Evolutionary conservation across 192 early-diverging fungal genomes (phyloP).

Genomic region (Linderina pennispora): DNA sequence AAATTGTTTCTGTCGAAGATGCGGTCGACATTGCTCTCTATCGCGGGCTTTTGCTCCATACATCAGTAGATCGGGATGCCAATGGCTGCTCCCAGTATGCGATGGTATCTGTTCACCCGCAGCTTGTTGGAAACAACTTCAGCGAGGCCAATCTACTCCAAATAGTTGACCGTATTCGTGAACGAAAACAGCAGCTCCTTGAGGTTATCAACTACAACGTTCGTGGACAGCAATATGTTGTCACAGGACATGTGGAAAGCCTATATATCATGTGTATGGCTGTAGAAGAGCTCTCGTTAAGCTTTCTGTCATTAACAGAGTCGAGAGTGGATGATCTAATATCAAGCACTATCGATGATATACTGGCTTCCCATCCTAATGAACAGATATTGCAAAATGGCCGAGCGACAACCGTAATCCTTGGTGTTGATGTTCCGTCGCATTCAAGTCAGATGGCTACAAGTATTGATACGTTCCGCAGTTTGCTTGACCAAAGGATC

Average conservation of each 20-base stretch:
- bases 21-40: constrained; percentile 87
- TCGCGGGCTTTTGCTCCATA: constrained; percentile 91
- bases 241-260: constrained; percentile 75
- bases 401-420: too few species aligned
- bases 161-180: constrained; percentile 65
- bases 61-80: constrained; percentile 72
- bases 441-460: constrained; percentile 79
- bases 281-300: too few species aligned
- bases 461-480: constrained; percentile 84
- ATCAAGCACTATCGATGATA: too few species aligned
- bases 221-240: constrained; percentile 87
- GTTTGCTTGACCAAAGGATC: too few species aligned
- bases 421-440: constrained; percentile 90
- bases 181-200: constrained; percentile 63
- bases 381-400: too few species aligned
- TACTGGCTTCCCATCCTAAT: too few species aligned
- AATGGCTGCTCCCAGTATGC: constrained; percentile 79
- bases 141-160: constrained; percentile 62
- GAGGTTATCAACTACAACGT: constrained; percentile 94
- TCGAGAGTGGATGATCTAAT: too few species aligned
- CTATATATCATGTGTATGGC: too few species aligned
- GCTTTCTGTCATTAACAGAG: too few species aligned
- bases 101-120: constrained; percentile 87
- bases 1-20: constrained; percentile 69
- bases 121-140: constrained; percentile 69